phyloP scores from a whole-genome alignment of 2,329 filamentous ascomycete genomes.

The Fusarium xyrophilum region DNA sequence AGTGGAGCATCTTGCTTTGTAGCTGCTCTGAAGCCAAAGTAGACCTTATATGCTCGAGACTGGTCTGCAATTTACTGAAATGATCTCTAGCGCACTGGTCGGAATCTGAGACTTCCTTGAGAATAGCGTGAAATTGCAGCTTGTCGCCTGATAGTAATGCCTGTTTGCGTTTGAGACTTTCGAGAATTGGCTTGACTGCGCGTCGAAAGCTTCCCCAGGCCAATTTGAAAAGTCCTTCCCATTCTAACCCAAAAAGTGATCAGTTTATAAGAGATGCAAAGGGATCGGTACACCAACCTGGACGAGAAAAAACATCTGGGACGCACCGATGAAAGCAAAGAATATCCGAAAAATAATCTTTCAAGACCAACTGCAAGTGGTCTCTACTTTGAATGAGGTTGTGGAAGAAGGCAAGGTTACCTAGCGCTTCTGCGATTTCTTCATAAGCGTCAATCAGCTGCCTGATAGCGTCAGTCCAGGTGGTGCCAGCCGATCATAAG shows the following conservation, averaged over 20 bases:
- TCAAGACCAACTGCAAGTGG: rapidly evolving
- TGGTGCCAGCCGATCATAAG: no score
- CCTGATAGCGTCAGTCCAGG: rapidly evolving
- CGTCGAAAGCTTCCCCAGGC: neutral
- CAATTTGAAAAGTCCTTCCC: rapidly evolving
- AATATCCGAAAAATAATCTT: neutral
- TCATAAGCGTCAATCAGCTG: neutral
- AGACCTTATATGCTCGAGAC: neutral
- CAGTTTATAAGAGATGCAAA: rapidly evolving
- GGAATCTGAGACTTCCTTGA: neutral
- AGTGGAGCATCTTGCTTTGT: no score
- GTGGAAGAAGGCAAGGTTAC: neutral
- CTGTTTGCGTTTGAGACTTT: neutral
- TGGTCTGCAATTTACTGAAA: rapidly evolving
- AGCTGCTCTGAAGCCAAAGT: neutral
- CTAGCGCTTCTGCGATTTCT: neutral
- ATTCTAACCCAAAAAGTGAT: rapidly evolving
- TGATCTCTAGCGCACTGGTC: rapidly evolving
- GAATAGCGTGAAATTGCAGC: neutral
- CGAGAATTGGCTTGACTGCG: rapidly evolving
- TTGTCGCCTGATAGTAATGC: neutral
- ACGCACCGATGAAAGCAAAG: neutral
- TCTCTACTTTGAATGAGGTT: neutral
- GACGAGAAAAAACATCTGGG: neutral
- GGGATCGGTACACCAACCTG: rapidly evolving